Evolutionary conservation across 2,329 filamentous ascomycete genomes (phyloP), one percentile per base, ranked within the genome.

Genomic region (Zalaria sp.): DNA sequence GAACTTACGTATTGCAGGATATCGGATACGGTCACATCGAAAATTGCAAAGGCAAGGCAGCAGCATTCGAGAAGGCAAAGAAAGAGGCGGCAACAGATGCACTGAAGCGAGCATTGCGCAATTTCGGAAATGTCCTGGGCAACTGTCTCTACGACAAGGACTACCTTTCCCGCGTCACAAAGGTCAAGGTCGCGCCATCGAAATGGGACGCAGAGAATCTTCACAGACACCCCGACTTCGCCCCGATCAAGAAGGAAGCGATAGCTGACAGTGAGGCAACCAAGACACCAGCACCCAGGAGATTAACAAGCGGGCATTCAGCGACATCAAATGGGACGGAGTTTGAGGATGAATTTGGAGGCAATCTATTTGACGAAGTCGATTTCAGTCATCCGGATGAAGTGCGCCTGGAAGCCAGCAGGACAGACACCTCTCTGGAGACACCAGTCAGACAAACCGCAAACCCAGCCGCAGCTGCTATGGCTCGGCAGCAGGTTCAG

Each of bases 61-160:
- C 84, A 40, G 91, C 89, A 0, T 98, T 96, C 55, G 91, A 98
- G 60, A 98, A 98, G 64, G 88, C 91, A 1, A 98, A 96, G 68
- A 98, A 98, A 60, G 88, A 96, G 66, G 93, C 86, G 5, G 93
- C 87, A 3, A 96, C 93, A 6, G 91, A 98, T 63, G 91, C 79
- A 1, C 59, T 98, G 57, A 98, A 98, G 64, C 75, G 91, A 50
- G 78, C 91, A 1, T 59, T 98, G 54, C 75, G 89, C 45, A 95
- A 79, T 48, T 98, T 98, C 62, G 91, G 91, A 45, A 96, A 96
- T 53, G 82, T 96, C 10, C 69, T 98, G 42, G 91, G 91, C n/a
- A 98, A 96, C 58, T 98, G 91, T 67, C 79, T 98, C 45, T 96
- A 98, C 63, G 91, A 98, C 65, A 93, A 95, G 62, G 80, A 89